Evolutionary conservation across 495 filamentous ascomycete genomes (phyloP).

Genomic region (Podospora fimiseda): DNA sequence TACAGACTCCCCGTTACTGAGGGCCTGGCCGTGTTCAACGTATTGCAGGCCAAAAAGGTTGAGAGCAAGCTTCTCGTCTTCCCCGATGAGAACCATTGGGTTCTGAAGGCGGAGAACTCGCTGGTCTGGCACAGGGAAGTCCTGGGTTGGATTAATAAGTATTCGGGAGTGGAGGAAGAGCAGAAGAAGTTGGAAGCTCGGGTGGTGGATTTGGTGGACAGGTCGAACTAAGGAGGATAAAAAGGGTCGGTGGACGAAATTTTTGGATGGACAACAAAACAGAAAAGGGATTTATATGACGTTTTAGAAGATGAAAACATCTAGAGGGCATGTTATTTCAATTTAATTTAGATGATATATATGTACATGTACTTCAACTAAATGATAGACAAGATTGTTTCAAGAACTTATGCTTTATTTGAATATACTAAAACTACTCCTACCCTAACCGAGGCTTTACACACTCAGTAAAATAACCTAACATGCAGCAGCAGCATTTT

Average conservation of each 20-base stretch:
- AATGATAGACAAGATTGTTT: no score
- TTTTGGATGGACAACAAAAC: no score
- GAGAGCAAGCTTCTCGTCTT: slow-evolving; percentile 75
- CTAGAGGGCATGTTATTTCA: no score
- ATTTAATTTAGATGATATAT: no score
- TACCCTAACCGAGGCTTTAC: no score
- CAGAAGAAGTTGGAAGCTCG: not conserved
- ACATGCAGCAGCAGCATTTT: no score
- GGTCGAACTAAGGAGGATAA: not conserved
- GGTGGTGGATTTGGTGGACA: slow-evolving; percentile 1
- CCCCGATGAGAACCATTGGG: slow-evolving; percentile 80
- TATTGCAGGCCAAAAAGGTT: slow-evolving; percentile 66
- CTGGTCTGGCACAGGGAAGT: slow-evolving; percentile 89
- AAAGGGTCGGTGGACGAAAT: not conserved
- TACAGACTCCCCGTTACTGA: slow-evolving; percentile 81
- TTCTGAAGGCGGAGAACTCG: slow-evolving; percentile 85
- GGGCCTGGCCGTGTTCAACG: slow-evolving; percentile 82
- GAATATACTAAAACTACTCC: no score
- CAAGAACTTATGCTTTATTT: no score
- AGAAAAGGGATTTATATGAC: no score
- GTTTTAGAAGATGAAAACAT: no score
- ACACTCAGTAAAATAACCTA: no score
- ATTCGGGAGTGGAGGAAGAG: slow-evolving; percentile 49
- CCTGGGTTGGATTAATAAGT: slow-evolving; percentile 82
- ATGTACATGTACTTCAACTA: no score